These are phyloP conservation scores for Cercospora sp. DNA, from an alignment of 2,329 filamentous ascomycete genomes.

Conservation along the genomic window DNA sequence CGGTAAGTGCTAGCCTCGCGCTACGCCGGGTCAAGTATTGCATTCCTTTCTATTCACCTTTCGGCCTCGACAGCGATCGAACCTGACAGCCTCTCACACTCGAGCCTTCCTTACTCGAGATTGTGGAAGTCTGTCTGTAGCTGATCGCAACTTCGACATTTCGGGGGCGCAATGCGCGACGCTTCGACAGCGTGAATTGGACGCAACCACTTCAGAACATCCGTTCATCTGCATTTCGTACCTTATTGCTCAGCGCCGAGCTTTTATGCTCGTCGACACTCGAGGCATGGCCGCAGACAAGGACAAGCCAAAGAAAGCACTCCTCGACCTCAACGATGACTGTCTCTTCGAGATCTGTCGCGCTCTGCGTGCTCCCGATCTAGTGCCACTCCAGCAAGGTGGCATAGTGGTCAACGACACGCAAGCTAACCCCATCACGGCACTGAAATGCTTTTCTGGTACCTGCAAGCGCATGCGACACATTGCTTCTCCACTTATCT, in stretches of 20 bases:
- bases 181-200: background rate
- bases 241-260: background rate
- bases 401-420: background rate
- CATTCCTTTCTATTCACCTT: background rate
- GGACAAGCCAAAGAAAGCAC: background rate
- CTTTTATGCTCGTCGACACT: background rate
- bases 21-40: background rate
- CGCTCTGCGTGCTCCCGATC: background rate
- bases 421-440: background rate
- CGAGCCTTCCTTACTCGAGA: too few relatives aligned
- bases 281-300: background rate
- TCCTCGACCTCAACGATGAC: background rate
- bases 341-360: background rate
- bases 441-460: background rate
- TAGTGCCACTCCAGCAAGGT: background rate
- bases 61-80: too few relatives aligned
- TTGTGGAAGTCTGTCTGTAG: too few relatives aligned
- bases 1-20: background rate
- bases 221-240: background rate
- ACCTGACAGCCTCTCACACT: background rate
- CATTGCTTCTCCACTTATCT: background rate
- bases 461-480: background rate
- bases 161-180: background rate
- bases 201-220: background rate
- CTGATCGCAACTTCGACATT: too few relatives aligned